Evolutionary conservation across 2,329 filamentous ascomycete genomes (phyloP).

Genomic region (Nigrospora oryzae): DNA sequence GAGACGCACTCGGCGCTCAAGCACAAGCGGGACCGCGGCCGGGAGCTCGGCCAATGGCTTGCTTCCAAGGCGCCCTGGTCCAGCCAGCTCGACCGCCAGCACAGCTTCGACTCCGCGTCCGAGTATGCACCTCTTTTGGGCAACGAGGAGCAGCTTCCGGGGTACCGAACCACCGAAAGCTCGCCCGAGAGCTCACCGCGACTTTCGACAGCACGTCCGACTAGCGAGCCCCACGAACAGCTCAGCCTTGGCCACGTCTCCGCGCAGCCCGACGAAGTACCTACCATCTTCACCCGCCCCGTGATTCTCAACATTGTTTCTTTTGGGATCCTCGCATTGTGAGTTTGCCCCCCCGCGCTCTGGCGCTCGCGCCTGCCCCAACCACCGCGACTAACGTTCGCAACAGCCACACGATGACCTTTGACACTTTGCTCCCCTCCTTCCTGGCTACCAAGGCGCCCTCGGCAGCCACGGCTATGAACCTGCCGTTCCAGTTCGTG

Average conservation of each 20-base stretch:
- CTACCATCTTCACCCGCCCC: conserved; percentile 68
- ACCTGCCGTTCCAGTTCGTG: conserved; percentile 79
- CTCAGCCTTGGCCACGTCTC: conserved; percentile 22
- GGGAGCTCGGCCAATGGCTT: conserved; percentile 69
- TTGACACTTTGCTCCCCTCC: conserved; percentile 87
- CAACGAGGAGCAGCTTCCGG: conserved; percentile 54
- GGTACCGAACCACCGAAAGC: conserved; percentile 55
- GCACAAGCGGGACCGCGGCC: conserved; percentile 63
- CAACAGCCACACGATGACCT: conserved; percentile 85
- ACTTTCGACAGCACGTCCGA: conserved; percentile 17
- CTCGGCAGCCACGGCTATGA: conserved; percentile 37
- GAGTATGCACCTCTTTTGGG: conserved; percentile 55
- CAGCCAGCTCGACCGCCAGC: conserved; percentile 7
- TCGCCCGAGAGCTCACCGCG: conserved; percentile 37
- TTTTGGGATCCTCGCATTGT: conserved; percentile 93
- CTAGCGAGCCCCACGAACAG: conserved; percentile 25
- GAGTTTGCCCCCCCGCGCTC: conserved; percentile 35
- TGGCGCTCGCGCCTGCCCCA: no score
- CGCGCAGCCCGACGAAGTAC: conserved; percentile 17
- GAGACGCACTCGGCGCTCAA: conserved; percentile 87
- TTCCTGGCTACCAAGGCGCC: conserved; percentile 67
- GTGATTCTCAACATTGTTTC: conserved; percentile 82
- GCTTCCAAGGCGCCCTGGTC: conserved; percentile 32
- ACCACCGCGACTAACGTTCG: no score
- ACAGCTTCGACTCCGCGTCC: conserved; percentile 24